Conservation (phyloP, 495 filamentous ascomycete species). For the Aspergillus ostianus region DNA sequence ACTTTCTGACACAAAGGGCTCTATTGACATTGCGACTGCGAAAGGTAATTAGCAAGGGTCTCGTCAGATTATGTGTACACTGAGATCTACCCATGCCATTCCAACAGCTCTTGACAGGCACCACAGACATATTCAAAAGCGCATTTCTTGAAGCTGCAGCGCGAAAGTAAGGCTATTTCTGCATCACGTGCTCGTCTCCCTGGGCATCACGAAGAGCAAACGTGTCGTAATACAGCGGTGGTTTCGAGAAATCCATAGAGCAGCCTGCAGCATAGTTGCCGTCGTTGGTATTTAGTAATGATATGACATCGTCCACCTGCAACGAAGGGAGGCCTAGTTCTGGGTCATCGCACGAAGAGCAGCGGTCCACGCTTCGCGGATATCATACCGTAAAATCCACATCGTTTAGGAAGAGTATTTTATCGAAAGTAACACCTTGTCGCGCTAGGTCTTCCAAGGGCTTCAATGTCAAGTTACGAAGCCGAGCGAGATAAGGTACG, state of each 20-base stretch:
- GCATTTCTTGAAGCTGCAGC: slow-evolving; percentile 57
- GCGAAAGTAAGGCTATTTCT: slow-evolving; percentile 78
- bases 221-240: slow-evolving; percentile 75
- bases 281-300: slow-evolving; percentile 68
- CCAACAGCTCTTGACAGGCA: slow-evolving; percentile 79
- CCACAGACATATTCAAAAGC: slow-evolving; percentile 51
- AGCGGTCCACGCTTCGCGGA: not conserved
- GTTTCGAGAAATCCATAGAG: slow-evolving; percentile 70
- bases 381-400: slow-evolving; percentile 64
- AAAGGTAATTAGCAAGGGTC: not conserved
- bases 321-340: not conserved
- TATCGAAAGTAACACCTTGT: slow-evolving; percentile 58
- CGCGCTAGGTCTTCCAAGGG: slow-evolving; percentile 43
- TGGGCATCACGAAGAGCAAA: slow-evolving; percentile 75
- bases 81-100: slow-evolving; percentile 64
- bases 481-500: slow-evolving; percentile 64
- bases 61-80: not conserved
- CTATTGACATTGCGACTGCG: slow-evolving; percentile 53
- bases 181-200: slow-evolving; percentile 59
- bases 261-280: slow-evolving; percentile 80
- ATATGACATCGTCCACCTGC: slow-evolving; percentile 60
- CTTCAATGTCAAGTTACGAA: slow-evolving; percentile 58
- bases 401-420: slow-evolving; percentile 72
- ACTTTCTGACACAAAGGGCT: slow-evolving; percentile 50
- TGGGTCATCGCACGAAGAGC: not conserved